Conservation (phyloP, 208 protist genomes). For the Acanthamoeba rhysodes region DNA sequence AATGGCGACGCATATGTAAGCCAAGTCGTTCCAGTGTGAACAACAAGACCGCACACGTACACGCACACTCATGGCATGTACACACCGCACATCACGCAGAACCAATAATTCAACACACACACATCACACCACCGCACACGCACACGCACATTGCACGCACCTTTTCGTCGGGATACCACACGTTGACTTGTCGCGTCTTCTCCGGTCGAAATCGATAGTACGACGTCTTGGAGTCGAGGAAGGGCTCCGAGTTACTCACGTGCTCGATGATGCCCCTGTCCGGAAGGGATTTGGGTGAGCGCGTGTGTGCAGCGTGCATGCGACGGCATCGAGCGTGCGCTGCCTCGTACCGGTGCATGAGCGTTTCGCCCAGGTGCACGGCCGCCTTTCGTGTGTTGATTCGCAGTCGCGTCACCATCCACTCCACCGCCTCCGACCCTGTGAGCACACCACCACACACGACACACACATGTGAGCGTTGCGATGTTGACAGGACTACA, state of each 20-base stretch:
- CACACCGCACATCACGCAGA: too few species aligned
- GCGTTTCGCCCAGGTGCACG: conserved; percentile 49
- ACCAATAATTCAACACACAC: too few species aligned
- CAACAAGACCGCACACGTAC: too few species aligned
- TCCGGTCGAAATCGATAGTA: conserved; percentile 45
- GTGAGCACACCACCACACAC: too few species aligned
- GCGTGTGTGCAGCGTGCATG: background rate
- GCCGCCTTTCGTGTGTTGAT: conserved; percentile 23
- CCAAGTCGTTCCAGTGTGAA: too few species aligned
- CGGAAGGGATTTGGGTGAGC: background rate
- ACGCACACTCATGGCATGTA: too few species aligned
- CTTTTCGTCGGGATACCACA: conserved; percentile 59
- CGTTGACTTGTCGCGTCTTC: conserved; percentile 18
- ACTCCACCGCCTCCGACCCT: conserved; percentile 49
- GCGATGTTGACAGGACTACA: too few species aligned
- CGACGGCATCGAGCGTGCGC: background rate
- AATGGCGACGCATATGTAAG: background rate
- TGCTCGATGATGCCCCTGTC: conserved; percentile 55
- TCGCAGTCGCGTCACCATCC: conserved; percentile 36
- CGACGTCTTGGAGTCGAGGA: conserved; percentile 45
- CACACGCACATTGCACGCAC: background rate
- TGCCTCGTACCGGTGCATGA: background rate
- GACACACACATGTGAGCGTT: too few species aligned
- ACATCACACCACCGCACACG: background rate
- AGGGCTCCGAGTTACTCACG: conserved; percentile 32